A percentile compares a stretch with the other conserved stretches of the same genome.
Evolutionary conservation across 176 grass and related monocot genomes (phyloP).

Genomic region (Oryza longistaminata): DNA sequence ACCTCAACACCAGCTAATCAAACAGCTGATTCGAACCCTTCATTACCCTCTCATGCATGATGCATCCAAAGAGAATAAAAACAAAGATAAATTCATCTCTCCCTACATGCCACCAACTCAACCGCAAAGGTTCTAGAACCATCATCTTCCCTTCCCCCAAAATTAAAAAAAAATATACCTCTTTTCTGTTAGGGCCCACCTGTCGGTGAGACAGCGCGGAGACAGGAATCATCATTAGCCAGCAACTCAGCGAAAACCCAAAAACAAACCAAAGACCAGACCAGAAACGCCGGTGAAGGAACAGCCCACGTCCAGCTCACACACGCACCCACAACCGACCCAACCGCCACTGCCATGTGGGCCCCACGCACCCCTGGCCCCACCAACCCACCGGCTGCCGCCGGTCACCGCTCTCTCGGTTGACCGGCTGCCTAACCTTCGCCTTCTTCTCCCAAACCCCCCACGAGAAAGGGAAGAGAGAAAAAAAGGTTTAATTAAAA

Average conservation of each 20-base stretch:
- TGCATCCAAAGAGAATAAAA: neutral
- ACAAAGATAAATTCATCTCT: neutral
- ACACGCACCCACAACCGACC: neutral
- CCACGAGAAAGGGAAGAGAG: neutral
- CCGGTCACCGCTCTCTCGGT: slow-evolving; percentile 8
- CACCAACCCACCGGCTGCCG: slow-evolving; percentile 42
- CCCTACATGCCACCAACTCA: neutral
- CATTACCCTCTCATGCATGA: too few species aligned
- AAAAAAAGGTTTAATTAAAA: neutral
- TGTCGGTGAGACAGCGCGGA: slow-evolving; percentile 31
- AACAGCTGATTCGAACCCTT: too few species aligned
- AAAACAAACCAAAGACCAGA: neutral
- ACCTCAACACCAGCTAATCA: too few species aligned
- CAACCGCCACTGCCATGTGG: neutral
- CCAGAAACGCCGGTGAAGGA: neutral
- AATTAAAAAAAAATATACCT: neutral
- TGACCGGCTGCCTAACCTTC: slow-evolving; percentile 19
- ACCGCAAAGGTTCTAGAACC: neutral
- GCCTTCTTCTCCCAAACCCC: slow-evolving; percentile 29
- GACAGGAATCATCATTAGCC: slow-evolving; percentile 27
- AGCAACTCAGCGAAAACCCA: neutral
- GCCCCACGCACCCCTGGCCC: neutral
- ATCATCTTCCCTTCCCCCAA: neutral
- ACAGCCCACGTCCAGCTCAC: slow-evolving; percentile 42
- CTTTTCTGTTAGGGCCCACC: neutral